Conservation (phyloP, 768 basidiomycete species). For the Polyporus arcularius region DNA sequence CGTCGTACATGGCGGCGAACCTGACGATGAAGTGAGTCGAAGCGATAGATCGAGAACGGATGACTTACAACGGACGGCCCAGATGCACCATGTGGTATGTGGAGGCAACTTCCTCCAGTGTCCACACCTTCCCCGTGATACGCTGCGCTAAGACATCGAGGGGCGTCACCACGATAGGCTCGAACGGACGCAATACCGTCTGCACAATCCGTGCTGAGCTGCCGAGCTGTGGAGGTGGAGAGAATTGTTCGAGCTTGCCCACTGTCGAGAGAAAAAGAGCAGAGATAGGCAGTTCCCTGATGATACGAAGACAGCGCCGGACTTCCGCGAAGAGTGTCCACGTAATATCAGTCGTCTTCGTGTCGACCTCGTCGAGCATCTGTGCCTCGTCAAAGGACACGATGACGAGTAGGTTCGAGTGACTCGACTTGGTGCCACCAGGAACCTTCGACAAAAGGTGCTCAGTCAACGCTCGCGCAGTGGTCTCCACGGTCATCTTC, state of each 20-base stretch:
- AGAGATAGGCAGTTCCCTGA: slow-evolving; percentile 18
- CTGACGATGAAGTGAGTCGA: slow-evolving; percentile 1
- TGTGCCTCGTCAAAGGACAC: slow-evolving; percentile 30
- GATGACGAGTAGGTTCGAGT: slow-evolving; percentile 9
- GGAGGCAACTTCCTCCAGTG: slow-evolving; percentile 21
- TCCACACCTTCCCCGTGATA: slow-evolving; percentile 1
- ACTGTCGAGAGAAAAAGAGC: slow-evolving; percentile 28
- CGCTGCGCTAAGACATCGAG: slow-evolving; percentile 28
- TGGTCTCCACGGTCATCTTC: no score
- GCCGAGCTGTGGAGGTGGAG: slow-evolving; percentile 4
- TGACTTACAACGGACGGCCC: slow-evolving; percentile 30
- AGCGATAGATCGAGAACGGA: neutral
- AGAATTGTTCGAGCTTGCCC: slow-evolving; percentile 20
- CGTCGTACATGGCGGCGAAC: slow-evolving; percentile 19
- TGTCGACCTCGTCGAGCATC: slow-evolving; percentile 3
- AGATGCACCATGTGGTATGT: slow-evolving; percentile 21
- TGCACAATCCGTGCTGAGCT: slow-evolving; percentile 9
- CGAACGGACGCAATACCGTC: slow-evolving; percentile 6
- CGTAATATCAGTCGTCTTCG: neutral
- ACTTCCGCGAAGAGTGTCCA: slow-evolving; percentile 7
- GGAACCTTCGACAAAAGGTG: no score
- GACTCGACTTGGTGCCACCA: no score
- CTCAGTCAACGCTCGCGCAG: no score
- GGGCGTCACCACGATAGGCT: slow-evolving; percentile 24
- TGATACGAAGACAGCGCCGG: slow-evolving; percentile 12